Percentiles rank a stretch among this genome's conserved stretches.
These are phyloP conservation scores for Candida morakotiae DNA, from an alignment of 805 yeast genomes.

Conservation along the genomic window DNA sequence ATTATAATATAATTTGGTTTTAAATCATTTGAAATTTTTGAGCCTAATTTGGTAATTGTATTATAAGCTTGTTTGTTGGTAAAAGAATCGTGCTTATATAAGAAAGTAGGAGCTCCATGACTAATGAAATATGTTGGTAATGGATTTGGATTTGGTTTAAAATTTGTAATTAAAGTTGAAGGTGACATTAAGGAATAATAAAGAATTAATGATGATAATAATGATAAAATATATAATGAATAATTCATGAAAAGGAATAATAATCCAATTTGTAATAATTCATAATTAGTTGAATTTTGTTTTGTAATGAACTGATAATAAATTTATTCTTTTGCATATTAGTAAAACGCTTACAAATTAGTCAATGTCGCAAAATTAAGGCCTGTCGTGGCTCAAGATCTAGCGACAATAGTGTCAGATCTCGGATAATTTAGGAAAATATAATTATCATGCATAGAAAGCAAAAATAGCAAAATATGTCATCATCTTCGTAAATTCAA, in stretches of 20 bases:
- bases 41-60: slow-evolving; percentile 47
- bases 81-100: slow-evolving; percentile 46
- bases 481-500: no score
- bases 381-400: no score
- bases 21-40: slow-evolving; percentile 40
- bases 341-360: slow-evolving; percentile 4
- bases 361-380: no score
- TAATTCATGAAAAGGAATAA: background rate
- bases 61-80: slow-evolving; percentile 65
- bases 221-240: background rate
- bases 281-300: no score
- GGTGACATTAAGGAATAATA: background rate
- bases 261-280: no score
- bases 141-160: slow-evolving; percentile 19
- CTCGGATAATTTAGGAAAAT: no score
- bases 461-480: no score
- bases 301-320: no score
- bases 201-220: background rate
- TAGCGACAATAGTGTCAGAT: no score
- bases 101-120: slow-evolving; percentile 84
- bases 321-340: slow-evolving; percentile 2
- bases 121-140: slow-evolving; percentile 65
- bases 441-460: no score
- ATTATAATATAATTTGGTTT: slow-evolving; percentile 65
- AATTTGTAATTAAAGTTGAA: slow-evolving; percentile 1